Evolutionary conservation across 2,329 filamentous ascomycete species (phyloP), one percentile per base, ranked within the genome.

Genomic region (Microsporum ferrugineum): DNA sequence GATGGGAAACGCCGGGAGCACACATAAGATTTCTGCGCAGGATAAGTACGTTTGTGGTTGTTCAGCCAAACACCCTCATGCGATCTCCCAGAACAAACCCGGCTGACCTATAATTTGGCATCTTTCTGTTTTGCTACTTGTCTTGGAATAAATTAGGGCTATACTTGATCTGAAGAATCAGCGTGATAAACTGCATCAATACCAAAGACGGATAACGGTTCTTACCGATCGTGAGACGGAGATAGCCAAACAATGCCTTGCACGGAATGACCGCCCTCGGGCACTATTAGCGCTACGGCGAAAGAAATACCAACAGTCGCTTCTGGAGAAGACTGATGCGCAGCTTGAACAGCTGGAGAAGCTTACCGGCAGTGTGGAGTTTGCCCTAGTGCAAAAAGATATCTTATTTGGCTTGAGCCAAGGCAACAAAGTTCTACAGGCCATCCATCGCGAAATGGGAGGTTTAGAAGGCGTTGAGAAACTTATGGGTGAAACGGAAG

Each of bases 101-200:
- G 39, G 29, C 47, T 51, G 29, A 33, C 10, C 27, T 0, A 2
- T 31, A 27, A 8, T 60, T 39, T 49, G 14, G 38, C 29, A n/a
- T 23, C 17, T 23, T 23, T 23, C 17, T 36, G 36, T 34, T 43
- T 31, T 23, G 36, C 34, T 38, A 3, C 29, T 23, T 49, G 12
- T 58, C 49, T n/a, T 43, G 17, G 34, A 43, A 57, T 65, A 60
- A 17, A 34, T 31, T 72, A 96, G 91, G 78, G 92, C 92, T 63
- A 96, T 97, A 76, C 87, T 97, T 70, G 91, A 97, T 77, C 88
- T 97, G 78, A 97, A 97, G 79, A 90, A 85, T 76, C 92, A 97
- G 78, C 91, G 94, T 74, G 94, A 99, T 80, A 95, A 91, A 75
- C 86, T 99, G 2, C 91, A 95, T 71, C 91, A 95, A 74, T 97